These are phyloP conservation scores for Wickerhamomyces rabaulensis DNA, from an alignment of 805 yeast species.

Conservation along the genomic window DNA sequence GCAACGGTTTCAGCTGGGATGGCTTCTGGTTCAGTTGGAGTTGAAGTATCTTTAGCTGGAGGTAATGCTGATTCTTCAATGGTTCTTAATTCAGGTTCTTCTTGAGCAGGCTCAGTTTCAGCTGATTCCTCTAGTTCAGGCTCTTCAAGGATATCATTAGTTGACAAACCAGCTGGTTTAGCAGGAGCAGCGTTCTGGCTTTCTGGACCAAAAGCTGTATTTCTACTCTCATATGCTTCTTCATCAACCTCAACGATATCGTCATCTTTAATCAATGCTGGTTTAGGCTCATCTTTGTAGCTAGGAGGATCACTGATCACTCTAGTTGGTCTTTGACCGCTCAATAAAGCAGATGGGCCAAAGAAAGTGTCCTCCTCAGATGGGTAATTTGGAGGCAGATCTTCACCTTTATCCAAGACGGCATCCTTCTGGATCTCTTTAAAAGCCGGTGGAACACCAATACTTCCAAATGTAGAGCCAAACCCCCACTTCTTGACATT, in stretches of 20 bases:
- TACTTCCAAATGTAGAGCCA: slow-evolving; percentile 38
- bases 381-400: slow-evolving; percentile 66
- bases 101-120: not conserved
- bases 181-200: not conserved
- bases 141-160: not conserved
- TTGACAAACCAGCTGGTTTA: not conserved
- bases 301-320: slow-evolving; percentile 21
- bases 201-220: slow-evolving; percentile 17
- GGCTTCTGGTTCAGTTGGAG: not conserved
- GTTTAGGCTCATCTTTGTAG: slow-evolving; percentile 21
- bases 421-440: slow-evolving; percentile 39
- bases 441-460: slow-evolving; percentile 41
- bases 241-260: slow-evolving; percentile 12
- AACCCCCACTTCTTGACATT: slow-evolving; percentile 84
- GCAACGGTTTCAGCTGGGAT: not conserved
- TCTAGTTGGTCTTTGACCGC: slow-evolving; percentile 2
- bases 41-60: slow-evolving; percentile 2
- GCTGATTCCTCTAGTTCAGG: not conserved
- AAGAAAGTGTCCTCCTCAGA: slow-evolving; percentile 58
- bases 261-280: not conserved
- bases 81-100: not conserved
- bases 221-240: slow-evolving; percentile 27
- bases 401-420: slow-evolving; percentile 66
- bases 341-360: slow-evolving; percentile 33
- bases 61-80: not conserved